Evolutionary conservation across 768 basidiomycete species (phyloP).

Genomic region (Lyophyllum semitale): DNA sequence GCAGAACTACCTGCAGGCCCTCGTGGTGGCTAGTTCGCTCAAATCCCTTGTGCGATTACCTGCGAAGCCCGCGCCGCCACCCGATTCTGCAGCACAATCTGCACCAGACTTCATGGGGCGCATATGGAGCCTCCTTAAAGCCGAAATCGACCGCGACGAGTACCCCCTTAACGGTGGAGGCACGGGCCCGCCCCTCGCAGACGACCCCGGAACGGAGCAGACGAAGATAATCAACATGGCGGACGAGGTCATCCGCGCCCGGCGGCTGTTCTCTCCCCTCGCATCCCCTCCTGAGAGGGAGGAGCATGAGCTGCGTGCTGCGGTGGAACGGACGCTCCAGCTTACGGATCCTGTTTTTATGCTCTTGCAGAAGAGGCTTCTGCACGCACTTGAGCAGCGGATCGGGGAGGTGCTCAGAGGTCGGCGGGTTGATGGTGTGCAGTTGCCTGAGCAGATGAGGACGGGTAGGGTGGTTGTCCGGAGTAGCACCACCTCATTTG

Average conservation of each 20-base stretch:
- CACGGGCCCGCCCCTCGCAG: not conserved
- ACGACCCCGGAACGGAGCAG: conserved; percentile 22
- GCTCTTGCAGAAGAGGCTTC: conserved; percentile 60
- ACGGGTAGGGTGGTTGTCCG: conserved; percentile 28
- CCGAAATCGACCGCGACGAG: conserved; percentile 48
- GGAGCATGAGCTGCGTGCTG: conserved; percentile 54
- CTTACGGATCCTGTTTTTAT: conserved; percentile 66
- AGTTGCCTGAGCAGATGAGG: conserved; percentile 34
- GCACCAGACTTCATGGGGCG: conserved; percentile 52
- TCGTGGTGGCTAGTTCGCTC: conserved; percentile 64
- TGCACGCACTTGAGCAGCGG: conserved; percentile 37
- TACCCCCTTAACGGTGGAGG: not conserved
- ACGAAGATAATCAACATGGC: conserved; percentile 70
- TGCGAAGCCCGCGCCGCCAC: not conserved
- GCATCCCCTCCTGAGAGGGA: conserved; percentile 35
- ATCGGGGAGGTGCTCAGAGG: conserved; percentile 1
- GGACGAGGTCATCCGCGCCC: conserved; percentile 69
- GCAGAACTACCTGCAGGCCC: conserved; percentile 73
- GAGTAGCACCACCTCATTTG: not conserved
- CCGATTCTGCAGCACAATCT: conserved; percentile 9
- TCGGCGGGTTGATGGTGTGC: not conserved
- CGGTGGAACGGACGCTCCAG: conserved; percentile 64
- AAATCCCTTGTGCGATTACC: conserved; percentile 52
- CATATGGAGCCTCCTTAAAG: conserved; percentile 64
- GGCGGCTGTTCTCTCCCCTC: conserved; percentile 27